These are phyloP conservation scores for Paracamarosporium sp. DNA, from an alignment of 2,329 filamentous ascomycete species.

Conservation along the genomic window DNA sequence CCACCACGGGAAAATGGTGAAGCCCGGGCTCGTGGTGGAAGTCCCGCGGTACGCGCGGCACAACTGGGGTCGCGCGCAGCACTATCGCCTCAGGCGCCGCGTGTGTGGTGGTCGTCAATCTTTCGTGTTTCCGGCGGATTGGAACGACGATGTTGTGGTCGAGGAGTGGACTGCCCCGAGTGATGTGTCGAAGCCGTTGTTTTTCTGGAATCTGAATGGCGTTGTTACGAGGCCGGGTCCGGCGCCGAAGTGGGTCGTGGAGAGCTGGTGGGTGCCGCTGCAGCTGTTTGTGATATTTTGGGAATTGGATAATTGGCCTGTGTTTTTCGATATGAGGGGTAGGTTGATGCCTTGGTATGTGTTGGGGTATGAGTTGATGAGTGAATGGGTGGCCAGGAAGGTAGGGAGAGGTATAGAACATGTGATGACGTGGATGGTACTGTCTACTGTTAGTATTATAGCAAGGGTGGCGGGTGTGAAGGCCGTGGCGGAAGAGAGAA, in stretches of 20 bases:
- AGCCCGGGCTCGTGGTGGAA: constrained; percentile 39
- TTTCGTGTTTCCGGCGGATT: constrained; percentile 15
- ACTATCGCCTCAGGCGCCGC: constrained; percentile 11
- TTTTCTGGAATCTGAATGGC: constrained; percentile 60
- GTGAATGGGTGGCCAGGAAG: background rate
- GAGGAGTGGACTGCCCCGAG: constrained; percentile 56
- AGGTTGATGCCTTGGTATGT: no score
- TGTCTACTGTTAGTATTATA: constrained; percentile 5
- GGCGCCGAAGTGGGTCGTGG: constrained; percentile 8
- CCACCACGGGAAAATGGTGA: no score
- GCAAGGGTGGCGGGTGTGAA: constrained; percentile 13
- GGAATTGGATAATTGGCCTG: constrained; percentile 41
- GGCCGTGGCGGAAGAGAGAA: constrained; percentile 18
- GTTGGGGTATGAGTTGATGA: no score
- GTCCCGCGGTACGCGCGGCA: constrained; percentile 51
- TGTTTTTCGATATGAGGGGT: constrained; percentile 23
- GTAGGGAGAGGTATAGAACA: constrained; percentile 6
- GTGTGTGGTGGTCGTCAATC: background rate
- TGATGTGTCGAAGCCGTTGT: constrained; percentile 55
- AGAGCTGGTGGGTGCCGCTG: constrained; percentile 23
- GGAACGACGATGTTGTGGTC: constrained; percentile 48
- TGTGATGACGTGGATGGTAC: constrained; percentile 5
- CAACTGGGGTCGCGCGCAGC: constrained; percentile 54
- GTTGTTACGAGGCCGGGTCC: constrained; percentile 21
- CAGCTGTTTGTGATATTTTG: constrained; percentile 36